Evolutionary conservation across 2,329 filamentous ascomycete species (phyloP).

Genomic region (Ascochyta viciae-villosae): DNA sequence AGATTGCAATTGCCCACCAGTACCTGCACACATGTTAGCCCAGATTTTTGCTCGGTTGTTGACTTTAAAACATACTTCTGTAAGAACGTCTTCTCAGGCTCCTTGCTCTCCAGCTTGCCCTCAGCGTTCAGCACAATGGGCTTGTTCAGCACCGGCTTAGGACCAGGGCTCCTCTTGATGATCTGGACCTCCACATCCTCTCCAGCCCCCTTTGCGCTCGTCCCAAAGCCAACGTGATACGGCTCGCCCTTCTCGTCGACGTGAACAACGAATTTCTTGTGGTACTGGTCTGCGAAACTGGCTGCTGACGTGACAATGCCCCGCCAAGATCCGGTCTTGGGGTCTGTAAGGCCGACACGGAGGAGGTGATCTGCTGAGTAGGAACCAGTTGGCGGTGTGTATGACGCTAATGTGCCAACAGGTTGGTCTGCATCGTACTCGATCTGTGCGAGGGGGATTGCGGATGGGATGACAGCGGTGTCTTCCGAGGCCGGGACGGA

Average conservation of each 20-base stretch:
- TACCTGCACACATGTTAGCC: conserved; percentile 48
- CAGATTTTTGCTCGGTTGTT: neutral
- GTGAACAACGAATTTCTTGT: conserved; percentile 54
- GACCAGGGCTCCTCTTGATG: conserved; percentile 47
- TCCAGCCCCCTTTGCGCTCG: conserved; percentile 40
- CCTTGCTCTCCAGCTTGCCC: conserved; percentile 58
- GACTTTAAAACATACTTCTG: conserved; percentile 54
- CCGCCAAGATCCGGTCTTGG: conserved; percentile 49
- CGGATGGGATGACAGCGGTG: conserved; percentile 53
- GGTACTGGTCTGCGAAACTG: conserved; percentile 51
- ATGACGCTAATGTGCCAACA: conserved; percentile 45
- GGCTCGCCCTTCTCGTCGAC: conserved; percentile 53
- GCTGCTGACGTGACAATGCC: conserved; percentile 56
- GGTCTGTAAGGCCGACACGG: conserved; percentile 53
- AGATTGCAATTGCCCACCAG: conserved; percentile 59
- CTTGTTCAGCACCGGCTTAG: conserved; percentile 57
- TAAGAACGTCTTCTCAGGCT: conserved; percentile 58
- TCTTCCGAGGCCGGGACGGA: conserved; percentile 86
- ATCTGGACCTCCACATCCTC: conserved; percentile 54
- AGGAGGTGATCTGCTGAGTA: conserved; percentile 49
- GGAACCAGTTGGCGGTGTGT: conserved; percentile 46
- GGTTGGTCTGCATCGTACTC: conserved; percentile 50
- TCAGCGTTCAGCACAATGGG: conserved; percentile 63
- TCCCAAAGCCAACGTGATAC: conserved; percentile 55
- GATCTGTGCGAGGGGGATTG: conserved; percentile 53